Percentiles rank a stretch among this genome's conserved stretches.
phyloP scores from a whole-genome alignment of 106 monocot species.

The Chionographis japonica region DNA sequence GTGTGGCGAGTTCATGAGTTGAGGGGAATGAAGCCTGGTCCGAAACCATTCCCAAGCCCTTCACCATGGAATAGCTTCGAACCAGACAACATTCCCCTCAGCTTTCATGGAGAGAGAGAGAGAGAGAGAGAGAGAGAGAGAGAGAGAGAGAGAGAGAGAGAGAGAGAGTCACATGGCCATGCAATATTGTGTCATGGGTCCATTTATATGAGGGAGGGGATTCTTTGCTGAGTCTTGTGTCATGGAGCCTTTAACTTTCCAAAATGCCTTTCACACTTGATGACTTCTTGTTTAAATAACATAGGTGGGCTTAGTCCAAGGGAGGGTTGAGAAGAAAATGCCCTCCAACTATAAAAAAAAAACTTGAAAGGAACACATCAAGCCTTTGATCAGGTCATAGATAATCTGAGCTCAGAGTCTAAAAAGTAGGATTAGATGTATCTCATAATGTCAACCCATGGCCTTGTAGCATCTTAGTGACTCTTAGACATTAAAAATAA shows the following conservation, averaged over 20 bases:
- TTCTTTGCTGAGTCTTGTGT: constrained; percentile 7
- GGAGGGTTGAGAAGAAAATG: no score
- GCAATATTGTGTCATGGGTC: not conserved
- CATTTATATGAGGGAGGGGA: not conserved
- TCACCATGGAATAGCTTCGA: constrained; percentile 20
- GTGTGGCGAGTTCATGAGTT: constrained; percentile 4
- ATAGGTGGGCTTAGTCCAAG: not conserved
- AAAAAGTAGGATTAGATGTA: no score
- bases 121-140: constrained; percentile 3
- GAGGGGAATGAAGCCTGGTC: constrained; percentile 43
- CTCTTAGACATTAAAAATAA: no score
- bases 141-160: not conserved
- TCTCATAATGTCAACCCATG: no score
- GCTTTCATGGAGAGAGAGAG: constrained; percentile 17
- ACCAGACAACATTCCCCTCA: constrained; percentile 60
- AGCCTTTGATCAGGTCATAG: no score
- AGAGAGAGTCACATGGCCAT: constrained; percentile 1
- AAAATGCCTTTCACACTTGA: constrained; percentile 6
- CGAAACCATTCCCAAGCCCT: constrained; percentile 8
- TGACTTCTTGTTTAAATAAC: no score
- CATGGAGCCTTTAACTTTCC: constrained; percentile 5
- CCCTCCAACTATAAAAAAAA: no score
- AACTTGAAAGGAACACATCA: no score
- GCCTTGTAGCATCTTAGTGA: no score
- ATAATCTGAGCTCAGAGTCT: no score